phyloP scores from a whole-genome alignment of 116 monocot genomes.

The Zostera marina region DNA sequence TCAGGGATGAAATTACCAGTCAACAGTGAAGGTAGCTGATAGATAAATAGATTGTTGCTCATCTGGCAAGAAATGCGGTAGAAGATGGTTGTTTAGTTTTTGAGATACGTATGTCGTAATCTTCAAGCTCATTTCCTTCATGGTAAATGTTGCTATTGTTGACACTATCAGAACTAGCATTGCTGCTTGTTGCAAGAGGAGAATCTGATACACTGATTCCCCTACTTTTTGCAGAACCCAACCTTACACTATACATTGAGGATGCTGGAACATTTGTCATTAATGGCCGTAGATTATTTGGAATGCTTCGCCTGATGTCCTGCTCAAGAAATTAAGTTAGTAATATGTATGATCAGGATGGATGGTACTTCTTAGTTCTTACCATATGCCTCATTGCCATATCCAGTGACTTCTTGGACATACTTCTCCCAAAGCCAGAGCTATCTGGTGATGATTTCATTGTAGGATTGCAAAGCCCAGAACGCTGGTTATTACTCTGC shows the following conservation, averaged over 20 bases:
- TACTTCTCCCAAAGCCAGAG: conserved; percentile 66
- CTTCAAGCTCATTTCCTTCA: conserved; percentile 36
- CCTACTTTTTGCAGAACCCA: conserved; percentile 41
- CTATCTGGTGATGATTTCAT: conserved; percentile 49
- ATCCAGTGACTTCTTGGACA: conserved; percentile 83
- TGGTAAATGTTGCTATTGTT: conserved; percentile 26
- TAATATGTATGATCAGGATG: background rate
- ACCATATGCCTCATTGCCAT: conserved; percentile 99
- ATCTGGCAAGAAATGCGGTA: conserved; percentile 15
- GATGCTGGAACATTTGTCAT: conserved; percentile 79
- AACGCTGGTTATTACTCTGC: conserved; percentile 21
- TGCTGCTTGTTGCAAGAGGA: conserved; percentile 79
- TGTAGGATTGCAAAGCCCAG: conserved; percentile 6
- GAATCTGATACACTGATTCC: conserved; percentile 43
- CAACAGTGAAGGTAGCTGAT: no score
- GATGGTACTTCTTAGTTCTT: background rate
- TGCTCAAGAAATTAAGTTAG: conserved; percentile 7
- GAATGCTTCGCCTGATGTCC: conserved; percentile 71
- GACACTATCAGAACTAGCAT: conserved; percentile 76
- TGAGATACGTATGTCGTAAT: conserved; percentile 30
- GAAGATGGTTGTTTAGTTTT: conserved; percentile 15
- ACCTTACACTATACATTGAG: conserved; percentile 69
- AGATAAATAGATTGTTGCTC: background rate
- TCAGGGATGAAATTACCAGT: no score
- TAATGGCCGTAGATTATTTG: conserved; percentile 46